Evolutionary conservation across 176 grass and related monocot species (phyloP).

Genomic region (Avena sativa): DNA sequence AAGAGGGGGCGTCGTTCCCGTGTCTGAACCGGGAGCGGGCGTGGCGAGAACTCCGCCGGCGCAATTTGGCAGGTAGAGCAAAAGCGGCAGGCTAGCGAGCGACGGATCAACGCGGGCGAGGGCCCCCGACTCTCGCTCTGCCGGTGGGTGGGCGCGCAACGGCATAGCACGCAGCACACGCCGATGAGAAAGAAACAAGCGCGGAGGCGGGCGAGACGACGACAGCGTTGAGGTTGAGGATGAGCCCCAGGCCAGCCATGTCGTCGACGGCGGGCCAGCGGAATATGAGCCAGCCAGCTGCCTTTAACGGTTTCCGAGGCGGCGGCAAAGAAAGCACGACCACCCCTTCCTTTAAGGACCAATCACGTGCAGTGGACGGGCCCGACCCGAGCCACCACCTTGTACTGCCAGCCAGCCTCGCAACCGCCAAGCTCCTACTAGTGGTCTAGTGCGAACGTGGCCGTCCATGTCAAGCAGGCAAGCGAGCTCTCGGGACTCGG

Average conservation of each 20-base stretch:
- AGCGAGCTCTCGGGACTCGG: not conserved
- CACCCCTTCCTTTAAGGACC: constrained; percentile 52
- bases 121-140: not conserved
- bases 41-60: constrained; percentile 16
- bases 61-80: not conserved
- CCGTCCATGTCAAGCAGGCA: constrained; percentile 26
- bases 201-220: constrained; percentile 1
- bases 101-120: not conserved
- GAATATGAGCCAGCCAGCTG: constrained; percentile 24
- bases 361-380: constrained; percentile 66
- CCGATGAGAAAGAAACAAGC: not conserved
- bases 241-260: not conserved
- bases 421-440: no score
- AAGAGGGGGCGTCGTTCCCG: not conserved
- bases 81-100: not conserved
- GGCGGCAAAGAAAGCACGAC: constrained; percentile 48
- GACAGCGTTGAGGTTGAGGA: constrained; percentile 2
- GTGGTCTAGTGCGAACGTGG: not conserved
- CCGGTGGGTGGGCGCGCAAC: not conserved
- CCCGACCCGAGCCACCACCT: constrained; percentile 15
- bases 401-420: not conserved
- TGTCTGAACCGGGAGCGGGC: not conserved
- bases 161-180: not conserved
- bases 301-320: constrained; percentile 71
- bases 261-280: constrained; percentile 1